These are phyloP conservation scores for Teunomyces atbi DNA, from an alignment of 805 yeast genomes.

Conservation along the genomic window DNA sequence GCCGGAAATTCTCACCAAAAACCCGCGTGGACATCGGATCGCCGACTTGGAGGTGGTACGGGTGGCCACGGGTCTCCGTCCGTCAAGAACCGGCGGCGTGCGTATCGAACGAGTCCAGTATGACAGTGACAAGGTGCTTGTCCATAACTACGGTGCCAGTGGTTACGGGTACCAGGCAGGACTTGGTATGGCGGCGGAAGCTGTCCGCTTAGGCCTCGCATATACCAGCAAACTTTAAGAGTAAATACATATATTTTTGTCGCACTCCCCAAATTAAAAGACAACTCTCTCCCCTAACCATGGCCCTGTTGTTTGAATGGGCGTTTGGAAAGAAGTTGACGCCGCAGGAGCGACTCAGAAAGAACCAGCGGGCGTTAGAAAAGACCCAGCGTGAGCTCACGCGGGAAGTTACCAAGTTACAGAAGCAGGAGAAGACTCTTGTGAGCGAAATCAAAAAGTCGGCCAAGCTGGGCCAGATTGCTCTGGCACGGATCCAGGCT, in stretches of 20 bases:
- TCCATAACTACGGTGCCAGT: slow-evolving; percentile 73
- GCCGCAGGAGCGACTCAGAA: slow-evolving; percentile 92
- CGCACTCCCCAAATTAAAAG: not conserved
- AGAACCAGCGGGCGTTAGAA: slow-evolving; percentile 93
- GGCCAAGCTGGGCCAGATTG: slow-evolving; percentile 85
- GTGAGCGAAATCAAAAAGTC: slow-evolving; percentile 83
- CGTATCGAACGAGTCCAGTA: slow-evolving; percentile 57
- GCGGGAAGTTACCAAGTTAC: slow-evolving; percentile 81
- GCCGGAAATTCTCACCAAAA: slow-evolving; percentile 47
- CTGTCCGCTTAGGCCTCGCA: slow-evolving; percentile 28
- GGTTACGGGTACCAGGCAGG: slow-evolving; percentile 72
- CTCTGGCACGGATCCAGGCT: slow-evolving; percentile 92
- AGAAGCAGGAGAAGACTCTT: slow-evolving; percentile 87
- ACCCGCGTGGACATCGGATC: slow-evolving; percentile 31
- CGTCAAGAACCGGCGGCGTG: slow-evolving; percentile 72
- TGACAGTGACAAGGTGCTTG: slow-evolving; percentile 29
- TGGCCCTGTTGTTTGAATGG: slow-evolving; percentile 65
- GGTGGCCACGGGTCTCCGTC: slow-evolving; percentile 74
- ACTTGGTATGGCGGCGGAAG: slow-evolving; percentile 54
- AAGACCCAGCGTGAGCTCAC: slow-evolving; percentile 91
- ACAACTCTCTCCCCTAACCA: not conserved
- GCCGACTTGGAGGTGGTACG: slow-evolving; percentile 52
- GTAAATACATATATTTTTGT: not conserved
- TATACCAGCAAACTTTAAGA: slow-evolving; percentile 3
- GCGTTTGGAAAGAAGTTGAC: slow-evolving; percentile 90